Evolutionary conservation across 2,329 filamentous ascomycete genomes (phyloP).

Genomic region (Aspergillus sp.): DNA sequence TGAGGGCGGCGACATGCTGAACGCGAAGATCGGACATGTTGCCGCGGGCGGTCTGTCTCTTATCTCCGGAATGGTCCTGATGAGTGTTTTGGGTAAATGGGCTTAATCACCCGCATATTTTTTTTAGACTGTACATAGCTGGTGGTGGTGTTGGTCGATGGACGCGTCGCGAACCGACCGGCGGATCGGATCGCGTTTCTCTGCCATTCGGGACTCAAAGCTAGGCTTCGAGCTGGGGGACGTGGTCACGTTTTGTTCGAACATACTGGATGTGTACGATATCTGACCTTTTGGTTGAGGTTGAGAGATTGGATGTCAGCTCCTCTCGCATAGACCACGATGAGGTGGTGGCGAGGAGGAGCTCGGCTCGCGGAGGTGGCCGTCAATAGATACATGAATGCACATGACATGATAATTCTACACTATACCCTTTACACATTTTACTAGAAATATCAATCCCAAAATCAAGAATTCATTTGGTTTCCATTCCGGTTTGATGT

Average conservation of each 20-base stretch:
- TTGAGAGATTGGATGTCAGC: background rate
- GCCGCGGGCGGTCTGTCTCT: constrained; percentile 58
- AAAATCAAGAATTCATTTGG: too few relatives aligned
- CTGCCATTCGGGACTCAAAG: background rate
- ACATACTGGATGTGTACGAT: background rate
- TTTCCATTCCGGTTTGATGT: too few relatives aligned
- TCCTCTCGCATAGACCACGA: background rate
- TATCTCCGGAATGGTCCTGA: constrained; percentile 66
- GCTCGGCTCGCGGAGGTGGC: background rate
- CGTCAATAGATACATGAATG: background rate
- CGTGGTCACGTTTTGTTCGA: background rate
- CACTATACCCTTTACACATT: too few relatives aligned
- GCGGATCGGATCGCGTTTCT: background rate
- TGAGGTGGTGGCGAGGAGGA: background rate
- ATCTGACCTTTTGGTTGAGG: background rate
- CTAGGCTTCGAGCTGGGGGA: background rate
- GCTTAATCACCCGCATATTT: constrained; percentile 51
- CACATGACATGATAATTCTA: background rate
- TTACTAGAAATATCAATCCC: too few relatives aligned
- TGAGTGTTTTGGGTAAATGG: constrained; percentile 78
- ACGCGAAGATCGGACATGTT: constrained; percentile 56
- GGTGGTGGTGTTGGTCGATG: background rate
- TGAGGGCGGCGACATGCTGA: constrained; percentile 59
- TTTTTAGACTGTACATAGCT: background rate
- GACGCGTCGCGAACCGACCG: background rate